A percentile compares a stretch with the other conserved stretches of the same genome.
Evolutionary conservation across 495 filamentous ascomycete species (phyloP).

Genomic region (Penicillium desertorum): DNA sequence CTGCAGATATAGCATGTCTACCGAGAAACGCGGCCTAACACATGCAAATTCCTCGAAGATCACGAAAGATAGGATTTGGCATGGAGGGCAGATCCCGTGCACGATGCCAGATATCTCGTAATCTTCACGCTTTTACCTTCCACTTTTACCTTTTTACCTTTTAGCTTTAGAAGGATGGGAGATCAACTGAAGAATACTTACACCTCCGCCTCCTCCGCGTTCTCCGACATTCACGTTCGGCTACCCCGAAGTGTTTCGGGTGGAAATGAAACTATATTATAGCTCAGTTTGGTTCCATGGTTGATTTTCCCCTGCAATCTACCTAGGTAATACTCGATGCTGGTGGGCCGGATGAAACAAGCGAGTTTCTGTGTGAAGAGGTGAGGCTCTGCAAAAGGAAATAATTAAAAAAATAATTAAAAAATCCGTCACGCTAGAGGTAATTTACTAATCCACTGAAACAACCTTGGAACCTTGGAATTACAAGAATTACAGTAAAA

Average conservation of each 20-base stretch:
- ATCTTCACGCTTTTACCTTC: background rate
- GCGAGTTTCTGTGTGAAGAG: background rate
- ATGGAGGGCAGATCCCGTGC: background rate
- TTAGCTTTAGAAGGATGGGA: background rate
- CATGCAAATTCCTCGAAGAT: background rate
- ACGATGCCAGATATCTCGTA: background rate
- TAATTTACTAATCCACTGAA: background rate
- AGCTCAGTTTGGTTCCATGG: background rate
- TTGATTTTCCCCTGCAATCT: background rate
- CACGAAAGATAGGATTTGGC: background rate
- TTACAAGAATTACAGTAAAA: conserved; percentile 1
- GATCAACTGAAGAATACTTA: background rate
- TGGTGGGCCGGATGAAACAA: background rate
- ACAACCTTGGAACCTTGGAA: too few relatives aligned
- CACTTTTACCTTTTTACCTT: too few relatives aligned
- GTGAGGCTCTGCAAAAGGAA: conserved; percentile 9
- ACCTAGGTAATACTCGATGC: background rate
- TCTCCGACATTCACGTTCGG: conserved; percentile 7
- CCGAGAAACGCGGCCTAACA: background rate
- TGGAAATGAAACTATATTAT: background rate
- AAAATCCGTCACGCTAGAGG: background rate
- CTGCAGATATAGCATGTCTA: background rate
- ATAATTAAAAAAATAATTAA: background rate
- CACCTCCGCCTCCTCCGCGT: background rate
- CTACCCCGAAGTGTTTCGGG: background rate